Percentiles rank a stretch among this genome's conserved stretches.
Evolutionary conservation across 306 rosid species (phyloP).

Genomic region (Canavalia ensiformis): DNA sequence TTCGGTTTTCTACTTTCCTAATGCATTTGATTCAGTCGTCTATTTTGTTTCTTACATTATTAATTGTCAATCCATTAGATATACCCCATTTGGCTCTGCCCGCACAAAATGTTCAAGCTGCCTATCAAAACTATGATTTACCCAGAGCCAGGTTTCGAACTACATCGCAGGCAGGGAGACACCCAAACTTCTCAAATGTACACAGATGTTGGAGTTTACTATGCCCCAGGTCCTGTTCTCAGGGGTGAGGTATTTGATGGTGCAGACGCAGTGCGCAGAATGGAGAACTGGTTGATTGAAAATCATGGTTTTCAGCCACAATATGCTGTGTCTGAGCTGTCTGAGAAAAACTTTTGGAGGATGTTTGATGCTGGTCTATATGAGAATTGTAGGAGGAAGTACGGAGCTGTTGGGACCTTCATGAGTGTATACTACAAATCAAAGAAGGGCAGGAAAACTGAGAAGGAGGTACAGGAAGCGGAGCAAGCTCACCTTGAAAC

Average conservation of each 20-base stretch:
- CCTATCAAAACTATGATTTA: constrained; percentile 81
- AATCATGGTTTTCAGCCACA: constrained; percentile 96
- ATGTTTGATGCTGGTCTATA: constrained; percentile 92
- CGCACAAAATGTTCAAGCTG: constrained; percentile 82
- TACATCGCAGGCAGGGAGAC: constrained; percentile 90
- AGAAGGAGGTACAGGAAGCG: constrained; percentile 97
- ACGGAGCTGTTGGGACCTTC: constrained; percentile 90
- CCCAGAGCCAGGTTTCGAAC: constrained; percentile 96
- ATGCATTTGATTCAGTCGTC: background rate
- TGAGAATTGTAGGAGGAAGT: constrained; percentile 79
- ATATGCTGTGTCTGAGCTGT: constrained; percentile 91
- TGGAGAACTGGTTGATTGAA: constrained; percentile 92
- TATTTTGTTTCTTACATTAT: background rate
- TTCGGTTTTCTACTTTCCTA: background rate
- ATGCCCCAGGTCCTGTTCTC: constrained; percentile 91
- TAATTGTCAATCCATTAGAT: constrained; percentile 58
- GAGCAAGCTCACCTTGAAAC: constrained; percentile 89
- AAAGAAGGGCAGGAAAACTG: constrained; percentile 97
- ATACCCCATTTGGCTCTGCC: constrained; percentile 97
- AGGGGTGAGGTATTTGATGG: constrained; percentile 97
- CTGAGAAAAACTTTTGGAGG: constrained; percentile 90
- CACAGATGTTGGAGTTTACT: constrained; percentile 94
- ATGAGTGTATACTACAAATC: constrained; percentile 98
- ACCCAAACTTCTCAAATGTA: constrained; percentile 88
- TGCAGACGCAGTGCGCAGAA: constrained; percentile 72